A percentile compares a stretch with the other conserved stretches of the same genome.
Conservation (phyloP, 2,329 filamentous ascomycete species). For the Fusarium sulawesiense region DNA sequence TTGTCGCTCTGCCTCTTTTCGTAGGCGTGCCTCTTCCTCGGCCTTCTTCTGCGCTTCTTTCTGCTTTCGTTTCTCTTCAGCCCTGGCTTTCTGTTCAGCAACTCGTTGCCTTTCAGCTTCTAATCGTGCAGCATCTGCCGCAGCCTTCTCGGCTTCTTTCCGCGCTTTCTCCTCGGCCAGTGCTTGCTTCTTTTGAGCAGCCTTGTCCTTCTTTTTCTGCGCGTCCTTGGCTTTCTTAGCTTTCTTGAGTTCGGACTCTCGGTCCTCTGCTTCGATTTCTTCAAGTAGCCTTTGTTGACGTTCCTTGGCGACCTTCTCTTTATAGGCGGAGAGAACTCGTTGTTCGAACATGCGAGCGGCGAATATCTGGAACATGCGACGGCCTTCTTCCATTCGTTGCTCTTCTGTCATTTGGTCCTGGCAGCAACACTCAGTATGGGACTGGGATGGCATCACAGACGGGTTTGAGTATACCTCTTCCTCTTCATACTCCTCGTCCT, state of each 20-base stretch:
- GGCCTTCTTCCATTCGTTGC: conserved; percentile 98
- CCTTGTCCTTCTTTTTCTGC: conserved; percentile 95
- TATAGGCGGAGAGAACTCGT: conserved; percentile 94
- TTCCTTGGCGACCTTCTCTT: conserved; percentile 94
- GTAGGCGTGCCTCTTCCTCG: conserved; percentile 86
- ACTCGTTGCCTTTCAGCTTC: conserved; percentile 81
- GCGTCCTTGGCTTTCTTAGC: conserved; percentile 95
- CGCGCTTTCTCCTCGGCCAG: conserved; percentile 91
- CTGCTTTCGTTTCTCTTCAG: conserved; percentile 91
- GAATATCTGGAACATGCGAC: conserved; percentile 99
- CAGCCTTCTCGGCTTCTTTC: conserved; percentile 88
- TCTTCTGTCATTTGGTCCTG: conserved; percentile 98
- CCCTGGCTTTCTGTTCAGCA: conserved; percentile 83
- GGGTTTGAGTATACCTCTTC: conserved; percentile 74
- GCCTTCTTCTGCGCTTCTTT: conserved; percentile 90
- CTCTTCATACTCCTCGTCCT: conserved; percentile 78
- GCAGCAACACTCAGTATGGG: conserved; percentile 59
- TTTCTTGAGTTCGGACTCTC: conserved; percentile 80
- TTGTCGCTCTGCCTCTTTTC: conserved; percentile 87
- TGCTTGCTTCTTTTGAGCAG: conserved; percentile 85
- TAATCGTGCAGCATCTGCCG: conserved; percentile 81
- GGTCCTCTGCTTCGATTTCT: conserved; percentile 87
- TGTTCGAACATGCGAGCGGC: conserved; percentile 99
- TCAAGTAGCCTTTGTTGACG: conserved; percentile 90
- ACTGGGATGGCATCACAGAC: conserved; percentile 54